These are phyloP conservation scores for Xylaria grammica DNA, from an alignment of 495 filamentous ascomycete species.

Conservation along the genomic window DNA sequence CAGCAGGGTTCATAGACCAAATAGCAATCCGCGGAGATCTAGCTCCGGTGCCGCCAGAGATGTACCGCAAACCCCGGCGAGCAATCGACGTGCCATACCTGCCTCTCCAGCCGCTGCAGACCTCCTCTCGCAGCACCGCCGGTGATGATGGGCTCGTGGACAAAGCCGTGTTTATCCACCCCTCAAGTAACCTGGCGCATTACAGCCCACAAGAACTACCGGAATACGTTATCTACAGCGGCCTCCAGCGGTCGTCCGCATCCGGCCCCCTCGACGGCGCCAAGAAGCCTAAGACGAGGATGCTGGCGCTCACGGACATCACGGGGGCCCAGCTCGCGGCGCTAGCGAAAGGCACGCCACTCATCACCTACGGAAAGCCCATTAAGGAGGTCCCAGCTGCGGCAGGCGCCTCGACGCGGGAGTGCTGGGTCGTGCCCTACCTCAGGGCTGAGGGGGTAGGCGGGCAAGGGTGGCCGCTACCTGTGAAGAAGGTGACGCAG, in stretches of 20 bases:
- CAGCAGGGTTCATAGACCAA: conserved; percentile 93
- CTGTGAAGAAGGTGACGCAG: conserved; percentile 81
- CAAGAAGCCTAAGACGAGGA: conserved; percentile 76
- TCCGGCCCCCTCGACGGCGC: conserved; percentile 49
- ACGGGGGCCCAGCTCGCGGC: conserved; percentile 76
- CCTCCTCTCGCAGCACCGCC: conserved; percentile 3
- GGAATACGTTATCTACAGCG: conserved; percentile 83
- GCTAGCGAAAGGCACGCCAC: conserved; percentile 82
- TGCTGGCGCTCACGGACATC: conserved; percentile 84
- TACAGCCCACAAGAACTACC: conserved; percentile 73
- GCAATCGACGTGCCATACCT: conserved; percentile 91
- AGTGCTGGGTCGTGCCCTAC: conserved; percentile 83
- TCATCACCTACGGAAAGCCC: conserved; percentile 87
- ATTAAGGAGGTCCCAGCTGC: conserved; percentile 70
- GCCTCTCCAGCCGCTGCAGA: conserved; percentile 73
- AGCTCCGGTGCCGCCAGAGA: conserved; percentile 72
- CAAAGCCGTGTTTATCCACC: conserved; percentile 78
- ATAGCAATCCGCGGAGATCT: conserved; percentile 92
- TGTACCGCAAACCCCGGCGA: conserved; percentile 71
- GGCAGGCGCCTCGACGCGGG: conserved; percentile 61
- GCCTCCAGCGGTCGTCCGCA: conserved; percentile 70
- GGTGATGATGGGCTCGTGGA: conserved; percentile 50
- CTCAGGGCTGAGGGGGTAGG: conserved; percentile 67
- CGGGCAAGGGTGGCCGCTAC: conserved; percentile 79
- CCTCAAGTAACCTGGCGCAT: conserved; percentile 77